Evolutionary conservation across 2,329 filamentous ascomycete genomes (phyloP), one percentile per base, ranked within the genome.

Genomic region (Botrytis sinoallii): DNA sequence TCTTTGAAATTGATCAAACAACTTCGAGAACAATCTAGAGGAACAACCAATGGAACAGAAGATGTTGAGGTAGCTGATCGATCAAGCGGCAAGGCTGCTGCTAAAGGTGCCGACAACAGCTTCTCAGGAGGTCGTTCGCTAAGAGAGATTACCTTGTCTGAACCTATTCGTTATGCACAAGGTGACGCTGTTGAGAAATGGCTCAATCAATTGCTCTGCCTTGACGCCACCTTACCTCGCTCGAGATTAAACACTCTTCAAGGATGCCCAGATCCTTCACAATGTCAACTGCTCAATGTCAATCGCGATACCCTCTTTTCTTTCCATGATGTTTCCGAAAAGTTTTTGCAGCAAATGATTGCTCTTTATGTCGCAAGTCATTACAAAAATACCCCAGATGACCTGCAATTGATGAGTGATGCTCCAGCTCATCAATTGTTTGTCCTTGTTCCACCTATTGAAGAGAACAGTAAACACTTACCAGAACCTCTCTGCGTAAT

Each of bases 271-370:
- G 94, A 98, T 82, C 96, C 95, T 0, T 92, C 91, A 14, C 90
- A 96, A 82, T 99, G 96, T 82, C 92, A 99, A 83, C 89, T 99
- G 72, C 88, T 98, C 73, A 91, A 94, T 78, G 94, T 99, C 79
- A 99, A 98, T 84, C 92, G 96, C 73, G 96, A 99, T 84, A 98
- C 95, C 14, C 88, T 99, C 22, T 99, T 99, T 85, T 98, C 95
- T 20, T 99, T 97, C 86, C 96, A 99, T 80, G 94, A 95, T 4
- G 94, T 98, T 32, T 97, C 96, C 3, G 96, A 99, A 82, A 96
- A 95, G 81, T 98, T 99, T 84, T 85, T 99, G 72, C 96, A 99
- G 82, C 94, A 97, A 79, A 98, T 99, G 94, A 95, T 99, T 84
- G 94, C 95, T 0, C 88, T 99, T 3, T 99, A 98, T 79, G 97